Percentiles rank a stretch among this genome's conserved stretches.
These are phyloP conservation scores for Penicillium sp. DNA, from an alignment of 2,329 filamentous ascomycete genomes.

Conservation along the genomic window DNA sequence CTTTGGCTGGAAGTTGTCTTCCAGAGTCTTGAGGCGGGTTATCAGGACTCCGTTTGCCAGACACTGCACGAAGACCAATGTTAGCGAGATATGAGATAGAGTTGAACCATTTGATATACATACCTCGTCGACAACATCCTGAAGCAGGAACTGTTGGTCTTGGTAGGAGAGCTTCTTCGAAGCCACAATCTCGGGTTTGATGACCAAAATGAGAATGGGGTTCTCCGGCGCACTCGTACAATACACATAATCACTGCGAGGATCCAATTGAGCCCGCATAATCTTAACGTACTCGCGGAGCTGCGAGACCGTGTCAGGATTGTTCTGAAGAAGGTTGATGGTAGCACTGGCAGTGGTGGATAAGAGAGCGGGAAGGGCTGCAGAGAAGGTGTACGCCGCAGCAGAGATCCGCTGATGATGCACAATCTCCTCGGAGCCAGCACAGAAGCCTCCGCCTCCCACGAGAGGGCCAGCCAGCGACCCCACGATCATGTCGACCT, in stretches of 20 bases:
- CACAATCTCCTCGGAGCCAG: conserved; percentile 82
- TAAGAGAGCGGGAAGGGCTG: conserved; percentile 85
- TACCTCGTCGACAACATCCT: conserved; percentile 96
- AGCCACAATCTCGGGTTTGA: conserved; percentile 77
- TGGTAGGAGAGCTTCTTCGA: conserved; percentile 61
- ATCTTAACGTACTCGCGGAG: conserved; percentile 80
- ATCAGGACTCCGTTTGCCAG: conserved; percentile 86
- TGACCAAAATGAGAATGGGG: conserved; percentile 73
- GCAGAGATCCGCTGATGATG: conserved; percentile 94
- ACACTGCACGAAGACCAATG: conserved; percentile 48
- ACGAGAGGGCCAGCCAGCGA: conserved; percentile 85
- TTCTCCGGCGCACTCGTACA: conserved; percentile 80
- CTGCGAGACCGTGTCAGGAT: conserved; percentile 71
- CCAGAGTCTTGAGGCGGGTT: conserved; percentile 75
- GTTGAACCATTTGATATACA: conserved; percentile 24
- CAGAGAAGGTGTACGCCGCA: conserved; percentile 90
- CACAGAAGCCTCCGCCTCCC: conserved; percentile 92
- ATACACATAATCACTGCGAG: conserved; percentile 84
- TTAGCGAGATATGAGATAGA: conserved; percentile 3
- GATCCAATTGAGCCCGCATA: conserved; percentile 83
- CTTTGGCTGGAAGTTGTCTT: conserved; percentile 60
- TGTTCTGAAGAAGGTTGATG: conserved; percentile 76
- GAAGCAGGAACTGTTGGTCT: conserved; percentile 78
- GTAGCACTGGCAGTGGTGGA: conserved; percentile 95
- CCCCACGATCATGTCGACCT: conserved; percentile 96